Base-by-base conservation (phyloP, 2,329 filamentous ascomycete genomes). In the Penicillium glabrum region DNA sequence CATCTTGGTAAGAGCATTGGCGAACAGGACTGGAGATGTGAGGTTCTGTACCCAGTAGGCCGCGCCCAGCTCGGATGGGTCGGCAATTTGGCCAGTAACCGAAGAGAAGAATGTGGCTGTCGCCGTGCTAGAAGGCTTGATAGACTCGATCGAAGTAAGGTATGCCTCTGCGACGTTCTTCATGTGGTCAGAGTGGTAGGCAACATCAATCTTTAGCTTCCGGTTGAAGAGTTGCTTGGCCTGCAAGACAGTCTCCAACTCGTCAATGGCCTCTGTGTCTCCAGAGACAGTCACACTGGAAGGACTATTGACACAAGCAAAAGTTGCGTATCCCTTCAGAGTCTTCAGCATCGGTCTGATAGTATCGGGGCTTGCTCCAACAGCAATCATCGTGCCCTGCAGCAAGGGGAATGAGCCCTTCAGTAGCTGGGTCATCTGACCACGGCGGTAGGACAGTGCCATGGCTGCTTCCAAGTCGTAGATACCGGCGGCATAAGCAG, bases 301-400 rank as follows among this genome's bases (percentile, higher is more conserved):
- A 11, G 62, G 64, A 46, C 64, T 66, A 47, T 66, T 66, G 8
- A 65, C 58, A 31, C 62, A 65, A 21, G 64, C 64, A 13, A 66
- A 44, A 5, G 62, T 66, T 3, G 58, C 58, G 13, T 65, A 66
- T 7, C 49, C 52, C n/a, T 48, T 49, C 2, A 63, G 47, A 29
- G 52, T 54, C 26, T 63, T 61, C 7, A 58, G 51, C 53, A 63
- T 62, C 11, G 52, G 58, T 47, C 56, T 60, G 19, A 58, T 49
- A 44, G 54, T 31, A 8, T 64, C 62, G 1, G 60, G 53, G n/a
- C 58, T 50, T 23, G 67, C 37, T 13, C 69, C 70, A 49, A 67
- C 61, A 19, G 71, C 69, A 46, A 69, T 58, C 71, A 74, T 73
- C 4, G 58, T 60, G 11, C 70, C 67, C 27, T 68, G 59, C 3